Percentiles rank a stretch among this genome's conserved stretches.
Conservation (phyloP, 495 filamentous ascomycete species). For the Tuber umbilicatum region DNA sequence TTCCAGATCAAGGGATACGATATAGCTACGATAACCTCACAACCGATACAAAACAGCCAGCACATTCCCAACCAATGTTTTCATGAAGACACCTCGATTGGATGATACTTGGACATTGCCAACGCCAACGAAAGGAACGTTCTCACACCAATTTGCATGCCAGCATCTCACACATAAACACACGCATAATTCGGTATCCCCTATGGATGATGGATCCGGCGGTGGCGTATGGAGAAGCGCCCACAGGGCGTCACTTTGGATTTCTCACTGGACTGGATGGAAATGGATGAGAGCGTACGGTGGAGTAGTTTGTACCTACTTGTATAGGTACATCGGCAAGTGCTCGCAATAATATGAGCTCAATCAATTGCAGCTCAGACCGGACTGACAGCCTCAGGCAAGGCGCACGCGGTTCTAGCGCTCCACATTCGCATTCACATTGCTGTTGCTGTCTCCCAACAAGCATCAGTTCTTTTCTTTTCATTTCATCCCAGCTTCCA, state of each 20-base stretch:
- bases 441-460: slow-evolving; percentile 21
- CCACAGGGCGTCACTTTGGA: not conserved
- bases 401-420: slow-evolving; percentile 30
- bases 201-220: slow-evolving; percentile 1
- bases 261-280: not conserved
- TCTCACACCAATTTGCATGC: not conserved
- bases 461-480: not conserved
- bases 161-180: not conserved
- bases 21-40: not conserved
- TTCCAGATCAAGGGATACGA: not conserved
- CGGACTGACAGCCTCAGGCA: not conserved
- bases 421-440: slow-evolving; percentile 21
- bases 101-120: not conserved
- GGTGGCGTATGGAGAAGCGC: not conserved
- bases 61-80: slow-evolving; percentile 10
- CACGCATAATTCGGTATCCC: not conserved
- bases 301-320: not conserved
- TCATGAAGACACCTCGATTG: not conserved
- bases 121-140: not conserved
- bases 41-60: slow-evolving; percentile 24
- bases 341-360: not conserved
- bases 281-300: not conserved
- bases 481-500: slow-evolving; percentile 31
- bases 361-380: not conserved
- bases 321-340: not conserved